Conservation (phyloP, 2,329 filamentous ascomycete genomes). For the Phyllosticta citrichinensis region DNA sequence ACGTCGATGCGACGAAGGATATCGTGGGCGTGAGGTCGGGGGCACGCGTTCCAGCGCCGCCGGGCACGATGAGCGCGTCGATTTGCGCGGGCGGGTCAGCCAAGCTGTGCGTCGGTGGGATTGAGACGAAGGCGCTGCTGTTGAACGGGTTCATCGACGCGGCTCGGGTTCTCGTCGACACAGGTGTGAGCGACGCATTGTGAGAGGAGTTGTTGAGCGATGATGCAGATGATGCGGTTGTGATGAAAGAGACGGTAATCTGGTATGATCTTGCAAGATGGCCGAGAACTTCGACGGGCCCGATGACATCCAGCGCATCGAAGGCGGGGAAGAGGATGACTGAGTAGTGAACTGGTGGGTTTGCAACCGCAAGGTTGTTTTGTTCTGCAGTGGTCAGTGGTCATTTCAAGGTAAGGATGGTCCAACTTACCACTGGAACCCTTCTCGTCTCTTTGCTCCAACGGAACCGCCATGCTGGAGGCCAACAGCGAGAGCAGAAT, state of each 20-base stretch:
- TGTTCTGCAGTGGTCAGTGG: neutral
- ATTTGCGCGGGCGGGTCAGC: conserved; percentile 38
- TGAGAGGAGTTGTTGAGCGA: neutral
- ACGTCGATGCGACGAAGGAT: conserved; percentile 37
- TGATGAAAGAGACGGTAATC: conserved; percentile 25
- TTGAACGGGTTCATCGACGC: conserved; percentile 10
- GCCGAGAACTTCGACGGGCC: conserved; percentile 39
- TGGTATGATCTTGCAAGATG: conserved; percentile 20
- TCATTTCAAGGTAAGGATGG: too few relatives aligned
- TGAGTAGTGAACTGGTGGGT: conserved; percentile 20
- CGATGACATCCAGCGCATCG: conserved; percentile 29
- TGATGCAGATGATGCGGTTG: conserved; percentile 9
- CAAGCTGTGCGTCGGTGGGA: conserved; percentile 47
- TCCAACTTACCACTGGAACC: neutral
- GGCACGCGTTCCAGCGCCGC: conserved; percentile 42
- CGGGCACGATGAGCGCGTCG: conserved; percentile 57
- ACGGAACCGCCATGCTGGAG: neutral
- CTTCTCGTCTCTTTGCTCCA: neutral
- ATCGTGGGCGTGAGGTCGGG: conserved; percentile 28
- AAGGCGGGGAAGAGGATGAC: conserved; percentile 29
- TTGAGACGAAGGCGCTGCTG: conserved; percentile 24
- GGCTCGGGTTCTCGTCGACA: conserved; percentile 20
- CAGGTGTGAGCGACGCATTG: conserved; percentile 20
- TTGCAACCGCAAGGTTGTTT: neutral
- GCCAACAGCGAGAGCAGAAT: neutral